Base-by-base conservation (phyloP, 176 grass and related monocot species). In the Oryza meridionalis region DNA sequence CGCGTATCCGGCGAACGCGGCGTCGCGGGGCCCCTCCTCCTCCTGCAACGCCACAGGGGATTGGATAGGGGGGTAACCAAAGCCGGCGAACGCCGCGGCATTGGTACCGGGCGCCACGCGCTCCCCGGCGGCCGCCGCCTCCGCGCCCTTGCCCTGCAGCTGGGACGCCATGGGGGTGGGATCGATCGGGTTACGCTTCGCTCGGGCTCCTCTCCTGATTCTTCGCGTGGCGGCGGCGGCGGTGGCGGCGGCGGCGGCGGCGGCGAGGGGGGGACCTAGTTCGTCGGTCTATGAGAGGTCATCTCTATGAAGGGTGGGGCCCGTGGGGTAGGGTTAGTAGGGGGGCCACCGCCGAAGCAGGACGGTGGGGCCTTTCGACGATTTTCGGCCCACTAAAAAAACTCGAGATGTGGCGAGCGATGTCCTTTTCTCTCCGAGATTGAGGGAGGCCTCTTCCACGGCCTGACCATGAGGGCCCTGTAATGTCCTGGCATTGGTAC, bases 151-250 rank as follows among this genome's bases (percentile, higher is more conserved):
- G 59, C 65, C 85, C 70, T 77, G 82, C 68, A 64, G 19, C 62
- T 26, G 77, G 58, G 49, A 45, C 29, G 88, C 78, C 92, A 86
- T 88, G 64, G 63, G 25, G 64, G 68, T 82, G 64, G 73, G 86
- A 91, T 82, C 35, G 59, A 61, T 58, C 38, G 38, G 47, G 37
- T 14, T 32, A 33, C 67, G 49, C 63, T 69, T 75, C 42, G 42
- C 9, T 43, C 9, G 42, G 40, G 42, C 42, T 43, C 38, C 16
- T 76, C 40, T 76, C 40, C 49, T 43, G 67, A 16, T 73, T 46
- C 65, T 53, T 77, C 64, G 59, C 40, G 37, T 72, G 21, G 50
- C 11, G 31, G 58, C 27, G 4, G 78, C 83, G 87, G 50, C 71
- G 72, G 35, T 9, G 42, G 1, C 42, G 42, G 40, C 40, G 7